Evolutionary conservation across 2,329 filamentous ascomycete genomes (phyloP).

Genomic region (Xylariales sp.): DNA sequence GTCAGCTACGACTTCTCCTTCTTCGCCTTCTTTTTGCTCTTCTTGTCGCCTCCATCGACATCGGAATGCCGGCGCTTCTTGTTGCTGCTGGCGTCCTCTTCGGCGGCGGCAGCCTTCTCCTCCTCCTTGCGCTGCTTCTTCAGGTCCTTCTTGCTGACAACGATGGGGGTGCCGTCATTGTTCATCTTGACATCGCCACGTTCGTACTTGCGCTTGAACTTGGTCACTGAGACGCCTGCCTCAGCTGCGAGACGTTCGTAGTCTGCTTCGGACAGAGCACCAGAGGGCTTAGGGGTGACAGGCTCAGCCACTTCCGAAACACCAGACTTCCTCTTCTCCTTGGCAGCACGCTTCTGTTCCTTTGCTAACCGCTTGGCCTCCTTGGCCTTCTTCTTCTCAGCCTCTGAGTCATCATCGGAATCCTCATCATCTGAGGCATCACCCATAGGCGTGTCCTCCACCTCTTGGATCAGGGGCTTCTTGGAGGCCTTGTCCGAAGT

Average conservation of each 20-base stretch:
- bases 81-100: slow-evolving; percentile 38
- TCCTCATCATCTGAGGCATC: slow-evolving; percentile 43
- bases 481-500: slow-evolving; percentile 28
- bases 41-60: slow-evolving; percentile 58
- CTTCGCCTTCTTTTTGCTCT: slow-evolving; percentile 60
- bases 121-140: slow-evolving; percentile 66
- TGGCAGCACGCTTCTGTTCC: slow-evolving; percentile 37
- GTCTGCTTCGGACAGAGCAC: slow-evolving; percentile 50
- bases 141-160: slow-evolving; percentile 71
- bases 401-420: slow-evolving; percentile 32
- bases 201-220: slow-evolving; percentile 76
- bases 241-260: slow-evolving; percentile 58
- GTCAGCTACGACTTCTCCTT: slow-evolving; percentile 53
- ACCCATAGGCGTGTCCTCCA: slow-evolving; percentile 35
- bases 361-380: slow-evolving; percentile 18
- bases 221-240: slow-evolving; percentile 66
- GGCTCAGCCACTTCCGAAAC: slow-evolving; percentile 23
- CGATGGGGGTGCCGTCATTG: slow-evolving; percentile 59
- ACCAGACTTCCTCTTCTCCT: slow-evolving; percentile 25
- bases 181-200: slow-evolving; percentile 68
- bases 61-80: slow-evolving; percentile 77
- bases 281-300: slow-evolving; percentile 25
- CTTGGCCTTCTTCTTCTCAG: slow-evolving; percentile 28
- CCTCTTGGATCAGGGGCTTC: slow-evolving; percentile 33
- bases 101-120: slow-evolving; percentile 39